Evolutionary conservation across 2,329 filamentous ascomycete genomes (phyloP), one percentile per base, ranked within the genome.

Genomic region (Calonectria montana): DNA sequence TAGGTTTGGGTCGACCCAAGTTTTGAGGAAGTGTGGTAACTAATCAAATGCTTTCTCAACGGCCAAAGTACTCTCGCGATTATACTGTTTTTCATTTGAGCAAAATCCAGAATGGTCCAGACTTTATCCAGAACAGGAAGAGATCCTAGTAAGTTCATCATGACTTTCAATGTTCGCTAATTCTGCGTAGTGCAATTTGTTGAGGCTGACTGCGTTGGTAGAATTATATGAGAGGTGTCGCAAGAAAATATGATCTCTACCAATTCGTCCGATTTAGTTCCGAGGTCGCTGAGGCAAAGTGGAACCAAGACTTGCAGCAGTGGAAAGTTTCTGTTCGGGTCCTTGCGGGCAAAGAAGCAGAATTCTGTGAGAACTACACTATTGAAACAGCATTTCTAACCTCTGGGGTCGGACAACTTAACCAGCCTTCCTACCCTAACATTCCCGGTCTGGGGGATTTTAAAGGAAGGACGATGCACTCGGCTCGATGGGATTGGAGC

Each of bases 401-500:
- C 23, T 16, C 43, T 1, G 66, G 55, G 2, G 55, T 68, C 21
- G 66, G 66, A 6, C 66, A 68, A 13, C 57, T 68, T 10, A 68
- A 68, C 18, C 41, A 68, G 12, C 66, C 66, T 2, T 41, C 25
- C n/a, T 39, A n/a, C 16, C 66, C 66, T 13, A 25, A 63, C 25
- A 63, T 68, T n/a, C 23, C 41, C 2, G 57, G 66, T 8, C 21
- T 29, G 12, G 43, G 4, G 2, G 27, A 31, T 3, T 68, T 68
- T 29, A 21, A 39, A 6, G 66, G 66, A 6, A 68, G 63, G 35
- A 43, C 29, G 31, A 68, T 68, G 66, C 66, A 68, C 23, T 68
- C 66, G 16, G 66, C 66, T 55, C 53, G 66, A 15, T 68, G 66
- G 66, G 66, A 68, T n/a, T 68, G 66, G 66, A 62, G 55, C n/a